Percentiles rank a stretch among this genome's conserved stretches.
These are phyloP conservation scores for Botryotinia narcissicola DNA, from an alignment of 2,329 filamentous ascomycete genomes.

Conservation along the genomic window DNA sequence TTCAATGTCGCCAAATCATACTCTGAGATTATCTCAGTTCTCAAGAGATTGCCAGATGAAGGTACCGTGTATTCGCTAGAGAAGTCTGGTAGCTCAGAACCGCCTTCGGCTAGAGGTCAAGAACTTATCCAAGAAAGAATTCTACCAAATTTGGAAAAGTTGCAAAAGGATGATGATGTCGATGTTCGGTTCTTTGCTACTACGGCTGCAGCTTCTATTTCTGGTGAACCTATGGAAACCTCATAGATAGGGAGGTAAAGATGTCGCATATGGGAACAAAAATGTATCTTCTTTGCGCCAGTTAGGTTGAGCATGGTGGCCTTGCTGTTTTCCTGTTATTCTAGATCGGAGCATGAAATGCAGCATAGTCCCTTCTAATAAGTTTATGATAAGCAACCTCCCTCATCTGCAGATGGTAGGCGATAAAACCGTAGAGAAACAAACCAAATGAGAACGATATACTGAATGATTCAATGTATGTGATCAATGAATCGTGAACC, in stretches of 20 bases:
- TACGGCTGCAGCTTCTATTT: constrained; percentile 64
- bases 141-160: constrained; percentile 85
- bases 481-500: neutral
- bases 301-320: constrained; percentile 31
- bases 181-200: constrained; percentile 98
- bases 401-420: constrained; percentile 11
- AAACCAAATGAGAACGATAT: constrained; percentile 6
- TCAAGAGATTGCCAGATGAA: constrained; percentile 85
- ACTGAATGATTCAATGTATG: neutral
- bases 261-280: constrained; percentile 27
- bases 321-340: constrained; percentile 33
- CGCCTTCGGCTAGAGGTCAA: constrained; percentile 67
- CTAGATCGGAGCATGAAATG: constrained; percentile 39
- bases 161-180: constrained; percentile 96
- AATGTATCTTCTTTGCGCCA: constrained; percentile 32
- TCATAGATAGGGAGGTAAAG: constrained; percentile 43
- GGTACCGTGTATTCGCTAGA: constrained; percentile 83
- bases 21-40: constrained; percentile 80
- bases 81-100: constrained; percentile 64
- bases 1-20: constrained; percentile 99
- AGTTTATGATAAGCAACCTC: constrained; percentile 15
- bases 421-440: constrained; percentile 2
- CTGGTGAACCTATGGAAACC: constrained; percentile 54
- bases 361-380: constrained; percentile 33
- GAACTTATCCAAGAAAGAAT: constrained; percentile 84